A percentile compares a stretch with the other conserved stretches of the same genome.
These are phyloP conservation scores for Biscutella laevigata DNA, from an alignment of 441 rosid species.

Conservation along the genomic window DNA sequence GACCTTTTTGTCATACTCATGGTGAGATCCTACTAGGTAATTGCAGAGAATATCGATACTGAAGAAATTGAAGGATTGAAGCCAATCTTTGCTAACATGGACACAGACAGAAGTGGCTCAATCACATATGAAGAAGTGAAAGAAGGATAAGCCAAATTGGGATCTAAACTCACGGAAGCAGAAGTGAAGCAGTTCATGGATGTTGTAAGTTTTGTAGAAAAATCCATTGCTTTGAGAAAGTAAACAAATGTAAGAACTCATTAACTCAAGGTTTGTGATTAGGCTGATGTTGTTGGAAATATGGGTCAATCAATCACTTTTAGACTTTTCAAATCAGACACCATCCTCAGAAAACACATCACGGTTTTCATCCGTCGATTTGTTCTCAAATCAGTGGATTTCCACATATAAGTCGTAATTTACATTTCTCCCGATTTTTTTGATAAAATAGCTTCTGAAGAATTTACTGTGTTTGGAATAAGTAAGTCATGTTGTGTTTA, in stretches of 20 bases:
- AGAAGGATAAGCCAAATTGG: constrained; percentile 49
- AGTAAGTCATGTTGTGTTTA: too few species aligned
- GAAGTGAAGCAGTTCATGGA: constrained; percentile 62
- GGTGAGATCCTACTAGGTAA: constrained; percentile 30
- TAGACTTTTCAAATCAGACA: too few species aligned
- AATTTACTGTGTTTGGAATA: too few species aligned
- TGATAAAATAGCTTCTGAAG: too few species aligned
- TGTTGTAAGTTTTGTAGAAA: constrained; percentile 34
- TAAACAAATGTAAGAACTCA: background rate
- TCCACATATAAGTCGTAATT: too few species aligned
- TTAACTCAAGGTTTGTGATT: background rate
- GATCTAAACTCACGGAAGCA: constrained; percentile 52
- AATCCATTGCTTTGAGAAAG: background rate
- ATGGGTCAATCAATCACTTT: constrained; percentile 59
- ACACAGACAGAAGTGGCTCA: constrained; percentile 51
- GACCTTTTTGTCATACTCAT: background rate
- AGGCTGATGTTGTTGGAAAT: constrained; percentile 79
- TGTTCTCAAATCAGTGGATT: too few species aligned
- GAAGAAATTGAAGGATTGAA: constrained; percentile 58
- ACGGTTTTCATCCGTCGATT: too few species aligned
- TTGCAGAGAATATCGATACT: constrained; percentile 48
- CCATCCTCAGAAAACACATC: too few species aligned
- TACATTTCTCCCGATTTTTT: too few species aligned
- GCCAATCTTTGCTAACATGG: constrained; percentile 49
- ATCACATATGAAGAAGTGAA: constrained; percentile 58